phyloP scores from a whole-genome alignment of 768 basidiomycete genomes.

The Podaxis pistillaris region DNA sequence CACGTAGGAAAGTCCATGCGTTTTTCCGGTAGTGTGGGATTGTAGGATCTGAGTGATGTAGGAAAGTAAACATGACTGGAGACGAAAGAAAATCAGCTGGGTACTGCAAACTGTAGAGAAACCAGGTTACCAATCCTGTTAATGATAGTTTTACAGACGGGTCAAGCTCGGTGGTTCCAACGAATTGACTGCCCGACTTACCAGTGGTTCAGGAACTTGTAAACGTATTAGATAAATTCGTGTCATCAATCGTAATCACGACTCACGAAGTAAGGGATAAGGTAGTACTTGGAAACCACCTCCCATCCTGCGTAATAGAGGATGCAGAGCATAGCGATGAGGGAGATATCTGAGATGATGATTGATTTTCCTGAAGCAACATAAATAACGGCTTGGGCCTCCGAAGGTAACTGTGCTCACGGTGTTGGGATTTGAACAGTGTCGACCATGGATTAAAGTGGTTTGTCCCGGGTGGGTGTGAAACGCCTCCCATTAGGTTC shows the following conservation, averaged over 20 bases:
- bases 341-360: conserved; percentile 32
- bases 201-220: conserved; percentile 46
- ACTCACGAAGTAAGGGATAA: conserved; percentile 46
- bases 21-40: conserved; percentile 53
- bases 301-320: conserved; percentile 24
- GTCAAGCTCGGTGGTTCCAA: background rate
- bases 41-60: conserved; percentile 53
- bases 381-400: conserved; percentile 8
- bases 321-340: conserved; percentile 24
- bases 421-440: conserved; percentile 38
- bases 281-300: conserved; percentile 29
- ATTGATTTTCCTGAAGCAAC: conserved; percentile 33
- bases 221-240: background rate
- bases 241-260: no score
- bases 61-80: conserved; percentile 49
- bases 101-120: background rate
- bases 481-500: conserved; percentile 48
- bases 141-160: background rate
- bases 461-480: conserved; percentile 48
- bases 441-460: conserved; percentile 39
- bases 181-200: conserved; percentile 13
- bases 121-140: background rate
- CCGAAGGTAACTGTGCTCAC: conserved; percentile 22
- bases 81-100: background rate
- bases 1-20: conserved; percentile 52